phyloP scores from a whole-genome alignment of 164 flowering plant genomes.

The Macadamia tetraphylla region DNA sequence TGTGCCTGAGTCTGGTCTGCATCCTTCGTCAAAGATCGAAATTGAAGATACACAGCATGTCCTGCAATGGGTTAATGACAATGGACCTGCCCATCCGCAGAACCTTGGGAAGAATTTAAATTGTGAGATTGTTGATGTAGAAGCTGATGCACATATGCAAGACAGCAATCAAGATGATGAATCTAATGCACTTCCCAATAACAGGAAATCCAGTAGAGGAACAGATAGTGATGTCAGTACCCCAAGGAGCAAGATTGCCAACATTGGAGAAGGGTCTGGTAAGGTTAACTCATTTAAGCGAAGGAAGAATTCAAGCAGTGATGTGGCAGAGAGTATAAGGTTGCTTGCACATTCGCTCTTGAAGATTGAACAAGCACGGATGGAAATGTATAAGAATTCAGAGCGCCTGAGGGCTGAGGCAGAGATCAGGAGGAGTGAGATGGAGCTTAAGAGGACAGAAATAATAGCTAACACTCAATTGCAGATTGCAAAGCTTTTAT shows the following conservation, averaged over 20 bases:
- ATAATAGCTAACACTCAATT: slow-evolving; percentile 72
- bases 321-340: slow-evolving; percentile 59
- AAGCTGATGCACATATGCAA: slow-evolving; percentile 10
- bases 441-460: slow-evolving; percentile 74
- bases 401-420: slow-evolving; percentile 71
- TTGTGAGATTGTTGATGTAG: slow-evolving; percentile 11
- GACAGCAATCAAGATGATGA: slow-evolving; percentile 20
- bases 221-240: slow-evolving; percentile 18
- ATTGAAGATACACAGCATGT: slow-evolving; percentile 13
- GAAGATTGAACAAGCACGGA: slow-evolving; percentile 56
- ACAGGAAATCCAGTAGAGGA: slow-evolving; percentile 13
- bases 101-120: neutral
- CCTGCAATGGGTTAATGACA: neutral
- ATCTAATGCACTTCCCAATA: slow-evolving; percentile 18
- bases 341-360: slow-evolving; percentile 62
- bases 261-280: slow-evolving; percentile 9
- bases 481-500: slow-evolving; percentile 71
- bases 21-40: slow-evolving; percentile 11
- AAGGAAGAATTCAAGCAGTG: slow-evolving; percentile 17
- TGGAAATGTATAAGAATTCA: slow-evolving; percentile 64
- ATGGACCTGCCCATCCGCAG: neutral
- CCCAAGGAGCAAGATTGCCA: slow-evolving; percentile 14
- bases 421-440: slow-evolving; percentile 61
- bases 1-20: neutral
- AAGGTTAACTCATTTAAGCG: slow-evolving; percentile 12